phyloP scores from a whole-genome alignment of 1,284 basidiomycete species.

The Leccinum cinnamomeum region DNA sequence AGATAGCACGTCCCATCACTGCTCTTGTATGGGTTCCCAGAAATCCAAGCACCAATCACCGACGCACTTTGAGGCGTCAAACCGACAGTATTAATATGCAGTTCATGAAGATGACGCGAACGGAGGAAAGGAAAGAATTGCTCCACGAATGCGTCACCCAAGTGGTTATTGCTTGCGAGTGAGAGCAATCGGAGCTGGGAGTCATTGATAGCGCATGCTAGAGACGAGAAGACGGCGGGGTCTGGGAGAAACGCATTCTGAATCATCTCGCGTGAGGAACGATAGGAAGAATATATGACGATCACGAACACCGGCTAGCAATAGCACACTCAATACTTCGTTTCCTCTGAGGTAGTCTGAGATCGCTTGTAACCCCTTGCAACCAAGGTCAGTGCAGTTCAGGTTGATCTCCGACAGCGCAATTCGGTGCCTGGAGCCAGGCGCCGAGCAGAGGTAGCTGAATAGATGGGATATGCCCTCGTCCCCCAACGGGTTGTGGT shows the following conservation, averaged over 20 bases:
- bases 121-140: conserved; percentile 31
- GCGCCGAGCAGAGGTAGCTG: conserved; percentile 49
- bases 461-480: conserved; percentile 59
- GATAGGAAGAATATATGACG: neutral
- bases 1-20: conserved; percentile 42
- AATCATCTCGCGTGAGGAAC: conserved; percentile 6
- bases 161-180: conserved; percentile 23
- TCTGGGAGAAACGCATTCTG: conserved; percentile 32
- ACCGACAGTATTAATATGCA: conserved; percentile 33
- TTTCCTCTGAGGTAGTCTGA: conserved; percentile 53
- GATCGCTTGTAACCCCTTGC: conserved; percentile 54
- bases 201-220: conserved; percentile 30
- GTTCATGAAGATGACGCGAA: conserved; percentile 30
- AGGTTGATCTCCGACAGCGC: conserved; percentile 54
- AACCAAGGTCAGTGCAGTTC: conserved; percentile 55
- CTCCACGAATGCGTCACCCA: conserved; percentile 32
- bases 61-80: conserved; percentile 30
- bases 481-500: conserved; percentile 59
- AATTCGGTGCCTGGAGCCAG: conserved; percentile 44
- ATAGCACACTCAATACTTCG: conserved; percentile 45
- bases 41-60: conserved; percentile 31
- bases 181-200: conserved; percentile 33
- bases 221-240: conserved; percentile 26
- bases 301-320: conserved; percentile 55
- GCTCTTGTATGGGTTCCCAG: conserved; percentile 11